Evolutionary conservation across 441 rosid species (phyloP), one percentile per base, ranked within the genome.

Genomic region (Macaranga tanarius): DNA sequence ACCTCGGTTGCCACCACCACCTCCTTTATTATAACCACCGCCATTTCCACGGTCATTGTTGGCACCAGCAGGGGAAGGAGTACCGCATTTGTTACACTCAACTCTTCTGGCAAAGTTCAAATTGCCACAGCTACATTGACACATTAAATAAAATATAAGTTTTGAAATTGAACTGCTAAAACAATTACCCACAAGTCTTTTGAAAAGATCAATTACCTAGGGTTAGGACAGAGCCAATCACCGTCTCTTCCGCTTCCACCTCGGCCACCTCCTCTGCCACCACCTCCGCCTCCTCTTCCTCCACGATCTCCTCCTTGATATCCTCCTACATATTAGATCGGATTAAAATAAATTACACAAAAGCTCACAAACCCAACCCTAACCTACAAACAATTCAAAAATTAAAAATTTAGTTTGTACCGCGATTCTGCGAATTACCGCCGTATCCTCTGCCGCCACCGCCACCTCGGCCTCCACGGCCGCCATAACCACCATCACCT

Each of bases 21-120:
- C 93, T 72, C 88, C 85, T 62, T 82, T 81, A 59, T 79, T 80
- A 75, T 73, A 82, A 66, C 89, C 87, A 42, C 84, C 82, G 66
- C 89, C 71, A 59, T 83, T 80, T 69, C 88, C 83, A 69, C 87
- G 85, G 73, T 88, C 94, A 75, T 81, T 76, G 57, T 85, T 77
- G 50, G 76, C 82, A 76, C 89, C 95, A 81, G 87, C 83, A 59
- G 98, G 92, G 61, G 88, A 79, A 31, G 96, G 90, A 70, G 96
- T 65, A n/a, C 96, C 96, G 50, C 98, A 92, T 81, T 91, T 95
- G 89, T 95, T 95, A 85, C 99, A 95, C 76, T 95, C 99, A 65
- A 80, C 80, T 81, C 97, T 88, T 84, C 96, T 90, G 34, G 96
- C 96, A 80, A 95, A 95, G 85, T 95, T 95, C 84, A 87, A 81